Conservation (phyloP, 164 flowering plant species). For the Vitis rupestris region DNA sequence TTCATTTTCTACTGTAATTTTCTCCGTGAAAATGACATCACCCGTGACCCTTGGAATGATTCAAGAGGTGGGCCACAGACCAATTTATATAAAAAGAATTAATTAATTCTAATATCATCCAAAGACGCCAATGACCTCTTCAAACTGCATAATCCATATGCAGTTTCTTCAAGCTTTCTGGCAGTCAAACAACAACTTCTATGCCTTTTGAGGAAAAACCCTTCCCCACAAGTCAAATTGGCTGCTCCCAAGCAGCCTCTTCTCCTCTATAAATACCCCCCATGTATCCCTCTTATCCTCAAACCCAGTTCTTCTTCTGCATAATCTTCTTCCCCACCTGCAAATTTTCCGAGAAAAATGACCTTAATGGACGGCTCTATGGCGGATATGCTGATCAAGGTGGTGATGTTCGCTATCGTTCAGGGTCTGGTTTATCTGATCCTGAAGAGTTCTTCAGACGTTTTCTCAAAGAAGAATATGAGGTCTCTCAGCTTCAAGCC, state of each 20-base stretch:
- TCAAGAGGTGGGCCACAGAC: no score
- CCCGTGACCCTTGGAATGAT: no score
- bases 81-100: no score
- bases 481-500: conserved; percentile 36
- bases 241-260: background rate
- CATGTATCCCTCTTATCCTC: background rate
- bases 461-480: conserved; percentile 38
- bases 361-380: conserved; percentile 5
- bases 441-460: conserved; percentile 40
- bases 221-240: conserved; percentile 6
- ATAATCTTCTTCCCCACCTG: background rate
- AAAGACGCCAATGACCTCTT: no score
- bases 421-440: conserved; percentile 58
- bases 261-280: no score
- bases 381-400: conserved; percentile 37
- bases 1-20: no score
- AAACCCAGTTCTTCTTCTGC: background rate
- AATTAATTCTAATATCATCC: no score
- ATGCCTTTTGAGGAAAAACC: background rate
- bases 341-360: background rate
- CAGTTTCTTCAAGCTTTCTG: no score
- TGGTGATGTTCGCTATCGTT: conserved; percentile 41
- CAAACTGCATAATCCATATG: no score
- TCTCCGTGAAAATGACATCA: no score
- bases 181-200: no score